Evolutionary conservation across 164 flowering plant species (phyloP), one percentile per base, ranked within the genome.

Genomic region (Kalanchoe fedtschenkoi): DNA sequence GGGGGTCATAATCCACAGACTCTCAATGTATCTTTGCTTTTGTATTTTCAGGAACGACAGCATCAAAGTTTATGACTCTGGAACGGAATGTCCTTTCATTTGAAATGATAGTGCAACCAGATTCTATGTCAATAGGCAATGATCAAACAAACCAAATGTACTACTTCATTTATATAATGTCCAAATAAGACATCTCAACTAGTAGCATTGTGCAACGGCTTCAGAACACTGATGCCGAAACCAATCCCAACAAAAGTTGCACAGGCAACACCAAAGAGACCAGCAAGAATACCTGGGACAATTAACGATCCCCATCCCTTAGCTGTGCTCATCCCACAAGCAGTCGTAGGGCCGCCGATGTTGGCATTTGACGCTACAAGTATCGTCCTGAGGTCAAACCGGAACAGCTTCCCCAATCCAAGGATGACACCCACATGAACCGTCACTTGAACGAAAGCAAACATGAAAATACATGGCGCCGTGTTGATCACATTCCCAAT

Each of bases 321-420:
- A 35, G 96, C 84, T 4, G 81, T 88, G 60, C 96, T 96, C 96
- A 92, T 92, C 28, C 93, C 98, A 68, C 89, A 86, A 0, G 96
- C 98, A 39, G 96, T 89, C 34, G 98, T 86, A 30, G 96, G 96
- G 60, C 98, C 97, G 60, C 96, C 98, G 24, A 92, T 77, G 58
- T 92, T 92, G 42, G 97, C 97, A 74, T 89, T 93, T 63, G 98
- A 89, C 61, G 96, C 98, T 51, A 93, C 10, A 63, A 89, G 84
- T 67, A 93, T 58, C 32, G 78, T 72, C 73, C 76, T 92, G 58
- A 73, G 62, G 32, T 92, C 95, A 34, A 92, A 35, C 14, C 76
- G 62, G 17, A 85, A 65, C 16, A 93, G 70, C 72, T 84, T 89
- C 38, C 96, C 98, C 1, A 88, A 62, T 58, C 86, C 91, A 56